Evolutionary conservation across 1,284 basidiomycete genomes (phyloP).

Genomic region (Veloboletus limbatus): DNA sequence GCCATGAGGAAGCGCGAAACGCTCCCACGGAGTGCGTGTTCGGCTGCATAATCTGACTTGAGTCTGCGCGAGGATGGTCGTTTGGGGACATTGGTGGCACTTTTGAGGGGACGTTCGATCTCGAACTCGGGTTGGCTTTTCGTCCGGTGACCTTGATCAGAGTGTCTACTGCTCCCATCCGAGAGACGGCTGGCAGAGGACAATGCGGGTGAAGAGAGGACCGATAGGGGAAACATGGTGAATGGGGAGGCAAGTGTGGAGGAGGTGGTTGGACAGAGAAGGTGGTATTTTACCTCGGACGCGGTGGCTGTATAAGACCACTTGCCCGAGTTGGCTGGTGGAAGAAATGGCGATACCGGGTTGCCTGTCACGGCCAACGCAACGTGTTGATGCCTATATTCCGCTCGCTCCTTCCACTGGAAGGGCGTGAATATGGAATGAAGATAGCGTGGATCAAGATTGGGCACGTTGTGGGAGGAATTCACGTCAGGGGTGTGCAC

Average conservation of each 20-base stretch:
- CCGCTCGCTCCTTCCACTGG: conserved; percentile 22
- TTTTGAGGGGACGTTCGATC: conserved; percentile 53
- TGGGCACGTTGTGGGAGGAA: conserved; percentile 19
- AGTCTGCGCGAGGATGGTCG: conserved; percentile 31
- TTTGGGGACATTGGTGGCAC: conserved; percentile 31
- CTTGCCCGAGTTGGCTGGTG: conserved; percentile 31
- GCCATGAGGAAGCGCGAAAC: conserved; percentile 55
- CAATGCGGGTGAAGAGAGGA: conserved; percentile 31
- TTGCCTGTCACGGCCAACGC: conserved; percentile 32
- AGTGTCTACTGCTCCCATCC: conserved; percentile 34
- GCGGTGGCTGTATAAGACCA: conserved; percentile 34
- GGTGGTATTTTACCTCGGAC: conserved; percentile 33
- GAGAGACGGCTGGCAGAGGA: conserved; percentile 35
- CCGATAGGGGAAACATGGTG: conserved; percentile 28
- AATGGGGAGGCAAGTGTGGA: conserved; percentile 10
- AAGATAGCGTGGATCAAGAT: conserved; percentile 34
- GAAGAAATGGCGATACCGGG: conserved; percentile 24
- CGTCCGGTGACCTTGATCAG: conserved; percentile 33
- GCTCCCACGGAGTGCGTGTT: conserved; percentile 53
- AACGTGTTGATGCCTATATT: conserved; percentile 33
- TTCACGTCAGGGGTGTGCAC: conserved; percentile 12
- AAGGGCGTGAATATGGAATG: conserved; percentile 30
- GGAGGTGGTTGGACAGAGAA: conserved; percentile 9
- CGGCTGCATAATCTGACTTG: conserved; percentile 46
- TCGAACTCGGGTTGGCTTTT: conserved; percentile 50